Evolutionary conservation across 176 grass and related monocot genomes (phyloP).

Genomic region (Dendrocalamus sinicus): DNA sequence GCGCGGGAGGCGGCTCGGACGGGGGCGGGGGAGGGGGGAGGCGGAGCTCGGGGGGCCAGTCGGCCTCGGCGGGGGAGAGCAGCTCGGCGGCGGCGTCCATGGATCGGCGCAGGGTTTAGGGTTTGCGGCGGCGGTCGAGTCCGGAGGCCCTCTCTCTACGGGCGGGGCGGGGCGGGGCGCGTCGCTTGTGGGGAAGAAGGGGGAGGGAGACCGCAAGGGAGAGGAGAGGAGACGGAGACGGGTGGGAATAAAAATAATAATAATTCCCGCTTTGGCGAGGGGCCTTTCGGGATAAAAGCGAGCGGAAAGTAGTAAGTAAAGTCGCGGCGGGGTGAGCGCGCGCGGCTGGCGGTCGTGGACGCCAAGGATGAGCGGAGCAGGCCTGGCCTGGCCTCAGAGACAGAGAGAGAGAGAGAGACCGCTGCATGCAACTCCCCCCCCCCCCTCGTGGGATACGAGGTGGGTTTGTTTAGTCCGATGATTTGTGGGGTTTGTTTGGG

Average conservation of each 20-base stretch:
- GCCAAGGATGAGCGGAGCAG: too few relatives aligned
- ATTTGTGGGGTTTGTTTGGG: too few relatives aligned
- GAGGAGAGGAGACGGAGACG: neutral
- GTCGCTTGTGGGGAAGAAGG: neutral
- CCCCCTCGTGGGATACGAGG: too few relatives aligned
- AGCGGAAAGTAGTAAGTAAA: neutral
- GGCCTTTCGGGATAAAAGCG: conserved; percentile 33
- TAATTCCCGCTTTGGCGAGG: neutral
- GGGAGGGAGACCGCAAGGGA: neutral
- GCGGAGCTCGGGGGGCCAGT: conserved; percentile 35
- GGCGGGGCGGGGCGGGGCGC: neutral
- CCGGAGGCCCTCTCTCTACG: neutral
- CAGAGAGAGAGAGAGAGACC: too few relatives aligned
- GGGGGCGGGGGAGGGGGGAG: conserved; percentile 15
- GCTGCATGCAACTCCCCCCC: too few relatives aligned
- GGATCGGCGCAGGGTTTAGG: conserved; percentile 33
- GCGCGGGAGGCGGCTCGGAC: neutral
- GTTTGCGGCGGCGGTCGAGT: conserved; percentile 13
- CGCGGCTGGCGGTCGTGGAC: too few relatives aligned
- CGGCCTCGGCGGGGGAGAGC: neutral
- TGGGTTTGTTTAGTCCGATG: too few relatives aligned
- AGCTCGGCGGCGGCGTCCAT: conserved; percentile 23
- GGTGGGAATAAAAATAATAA: neutral
- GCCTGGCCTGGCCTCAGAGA: too few relatives aligned
- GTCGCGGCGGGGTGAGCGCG: too few relatives aligned